Conservation (phyloP, 2,329 filamentous ascomycete species). For the Plenodomus tracheiphilus region DNA sequence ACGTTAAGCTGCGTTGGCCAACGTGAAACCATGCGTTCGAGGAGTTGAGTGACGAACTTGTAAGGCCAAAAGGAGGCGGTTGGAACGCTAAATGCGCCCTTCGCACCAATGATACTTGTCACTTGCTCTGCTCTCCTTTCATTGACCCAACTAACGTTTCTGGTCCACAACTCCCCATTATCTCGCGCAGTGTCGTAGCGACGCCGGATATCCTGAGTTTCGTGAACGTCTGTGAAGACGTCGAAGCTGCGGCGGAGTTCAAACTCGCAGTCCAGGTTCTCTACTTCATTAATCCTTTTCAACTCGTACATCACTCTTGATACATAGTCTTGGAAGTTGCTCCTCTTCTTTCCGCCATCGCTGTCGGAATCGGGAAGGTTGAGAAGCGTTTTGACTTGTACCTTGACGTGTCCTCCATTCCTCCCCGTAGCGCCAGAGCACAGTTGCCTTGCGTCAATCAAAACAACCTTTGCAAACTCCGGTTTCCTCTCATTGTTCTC, state of each 20-base stretch:
- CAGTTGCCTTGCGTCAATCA: conserved; percentile 27
- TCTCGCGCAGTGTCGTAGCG: conserved; percentile 9
- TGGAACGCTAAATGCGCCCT: conserved; percentile 21
- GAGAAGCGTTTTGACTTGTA: conserved; percentile 48
- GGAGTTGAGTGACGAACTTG: conserved; percentile 30
- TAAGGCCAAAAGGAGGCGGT: conserved; percentile 30
- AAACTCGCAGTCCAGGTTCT: conserved; percentile 28
- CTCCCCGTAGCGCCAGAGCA: conserved; percentile 31
- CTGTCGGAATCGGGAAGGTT: conserved; percentile 4
- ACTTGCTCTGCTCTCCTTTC: conserved; percentile 13
- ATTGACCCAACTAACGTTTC: conserved; percentile 12
- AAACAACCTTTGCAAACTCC: conserved; percentile 15
- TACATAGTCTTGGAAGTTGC: conserved; percentile 21
- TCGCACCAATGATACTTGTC: conserved; percentile 23
- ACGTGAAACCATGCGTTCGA: conserved; percentile 14
- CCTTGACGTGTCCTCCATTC: conserved; percentile 50
- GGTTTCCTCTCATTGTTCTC: no score
- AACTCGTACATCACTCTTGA: conserved; percentile 11
- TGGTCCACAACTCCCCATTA: conserved; percentile 20
- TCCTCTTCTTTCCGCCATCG: conserved; percentile 1
- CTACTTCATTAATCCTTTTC: conserved; percentile 13
- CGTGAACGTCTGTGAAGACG: conserved; percentile 11
- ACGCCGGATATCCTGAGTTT: conserved; percentile 9
- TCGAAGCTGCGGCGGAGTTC: conserved; percentile 29
- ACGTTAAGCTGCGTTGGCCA: conserved; percentile 6